A percentile compares a stretch with the other conserved stretches of the same genome.
These are phyloP conservation scores for Athelia sp. DNA, from an alignment of 1,284 basidiomycete species.

Conservation along the genomic window DNA sequence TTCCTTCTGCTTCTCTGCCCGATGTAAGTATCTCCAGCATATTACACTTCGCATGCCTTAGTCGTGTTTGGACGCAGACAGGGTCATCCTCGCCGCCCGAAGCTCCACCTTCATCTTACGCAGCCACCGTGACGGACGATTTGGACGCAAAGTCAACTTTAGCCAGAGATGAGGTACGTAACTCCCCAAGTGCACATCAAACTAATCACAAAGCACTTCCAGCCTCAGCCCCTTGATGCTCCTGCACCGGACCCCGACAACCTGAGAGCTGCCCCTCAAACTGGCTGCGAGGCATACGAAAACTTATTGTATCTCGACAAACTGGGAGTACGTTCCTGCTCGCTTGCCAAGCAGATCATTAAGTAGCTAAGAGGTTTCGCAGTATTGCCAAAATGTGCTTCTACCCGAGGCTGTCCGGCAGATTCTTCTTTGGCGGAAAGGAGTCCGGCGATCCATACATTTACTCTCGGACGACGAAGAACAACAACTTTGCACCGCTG, in stretches of 20 bases:
- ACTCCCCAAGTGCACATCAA: no score
- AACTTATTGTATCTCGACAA: neutral
- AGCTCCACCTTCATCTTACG: neutral
- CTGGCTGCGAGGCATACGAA: neutral
- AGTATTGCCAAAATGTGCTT: constrained; percentile 71
- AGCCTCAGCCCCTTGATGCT: no score
- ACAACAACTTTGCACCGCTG: constrained; percentile 43
- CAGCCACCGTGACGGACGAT: no score
- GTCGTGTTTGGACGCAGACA: no score
- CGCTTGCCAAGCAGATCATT: constrained; percentile 4
- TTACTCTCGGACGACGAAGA: constrained; percentile 52
- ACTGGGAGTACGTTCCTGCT: neutral
- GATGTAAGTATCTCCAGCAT: neutral
- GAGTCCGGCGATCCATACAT: constrained; percentile 41
- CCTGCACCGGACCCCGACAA: no score
- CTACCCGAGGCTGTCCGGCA: constrained; percentile 66
- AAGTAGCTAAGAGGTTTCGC: constrained; percentile 2
- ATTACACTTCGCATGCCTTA: neutral
- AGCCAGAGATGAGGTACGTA: no score
- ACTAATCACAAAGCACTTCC: no score
- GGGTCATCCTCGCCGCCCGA: neutral
- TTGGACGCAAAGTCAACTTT: no score
- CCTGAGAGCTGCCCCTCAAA: no score
- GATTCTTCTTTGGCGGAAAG: constrained; percentile 62
- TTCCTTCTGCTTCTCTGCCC: neutral